Evolutionary conservation across 495 filamentous ascomycete species (phyloP).

Genomic region (Lasiosphaeriaceae sp.): DNA sequence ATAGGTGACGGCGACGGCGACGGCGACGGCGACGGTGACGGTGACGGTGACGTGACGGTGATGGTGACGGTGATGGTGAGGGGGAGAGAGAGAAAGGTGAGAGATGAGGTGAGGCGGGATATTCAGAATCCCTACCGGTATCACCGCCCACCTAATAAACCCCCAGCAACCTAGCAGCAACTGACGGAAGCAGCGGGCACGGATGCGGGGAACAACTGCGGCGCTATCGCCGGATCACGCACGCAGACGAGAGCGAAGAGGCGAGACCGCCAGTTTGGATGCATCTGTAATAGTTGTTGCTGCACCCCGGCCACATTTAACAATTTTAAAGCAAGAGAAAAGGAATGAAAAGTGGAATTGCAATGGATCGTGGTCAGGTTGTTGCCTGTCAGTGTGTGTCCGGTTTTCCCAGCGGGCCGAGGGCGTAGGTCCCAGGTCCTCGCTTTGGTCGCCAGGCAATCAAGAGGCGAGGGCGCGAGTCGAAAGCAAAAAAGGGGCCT

Average conservation of each 20-base stretch:
- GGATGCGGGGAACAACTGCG: constrained; percentile 5
- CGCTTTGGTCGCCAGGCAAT: background rate
- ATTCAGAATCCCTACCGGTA: background rate
- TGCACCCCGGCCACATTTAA: background rate
- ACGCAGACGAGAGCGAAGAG: constrained; percentile 19
- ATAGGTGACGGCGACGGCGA: background rate
- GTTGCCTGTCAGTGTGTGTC: background rate
- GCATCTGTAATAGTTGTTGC: constrained; percentile 14
- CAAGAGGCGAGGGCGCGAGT: background rate
- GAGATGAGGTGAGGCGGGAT: background rate
- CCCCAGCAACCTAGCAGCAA: too few relatives aligned
- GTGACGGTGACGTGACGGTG: background rate
- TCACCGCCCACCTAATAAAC: too few relatives aligned
- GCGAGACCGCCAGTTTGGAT: constrained; percentile 25
- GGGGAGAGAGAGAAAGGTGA: background rate
- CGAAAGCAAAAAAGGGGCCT: background rate
- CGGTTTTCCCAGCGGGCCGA: background rate
- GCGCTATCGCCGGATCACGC: constrained; percentile 27
- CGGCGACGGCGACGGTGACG: background rate
- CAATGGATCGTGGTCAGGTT: background rate
- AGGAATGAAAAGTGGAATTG: too few relatives aligned
- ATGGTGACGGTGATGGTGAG: background rate
- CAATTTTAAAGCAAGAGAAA: background rate
- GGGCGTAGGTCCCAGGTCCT: background rate
- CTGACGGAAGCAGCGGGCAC: background rate